Conservation (phyloP, 345 rosid species). For the Pistacia vera region DNA sequence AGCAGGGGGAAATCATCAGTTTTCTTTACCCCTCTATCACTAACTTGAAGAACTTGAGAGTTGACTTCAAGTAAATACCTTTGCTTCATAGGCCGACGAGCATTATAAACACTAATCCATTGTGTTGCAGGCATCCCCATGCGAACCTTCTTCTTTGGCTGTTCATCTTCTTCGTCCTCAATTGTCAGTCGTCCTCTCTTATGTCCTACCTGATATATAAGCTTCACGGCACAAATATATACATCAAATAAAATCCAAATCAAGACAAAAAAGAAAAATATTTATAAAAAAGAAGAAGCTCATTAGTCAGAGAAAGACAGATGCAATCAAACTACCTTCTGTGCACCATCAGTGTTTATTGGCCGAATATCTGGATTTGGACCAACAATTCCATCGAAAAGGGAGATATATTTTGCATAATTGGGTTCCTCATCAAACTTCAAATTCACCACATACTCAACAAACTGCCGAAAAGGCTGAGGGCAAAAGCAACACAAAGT, state of each 20-base stretch:
- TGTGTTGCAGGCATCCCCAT: constrained; percentile 99
- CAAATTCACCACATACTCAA: constrained; percentile 89
- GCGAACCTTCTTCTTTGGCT: constrained; percentile 89
- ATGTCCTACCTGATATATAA: constrained; percentile 90
- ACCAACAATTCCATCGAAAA: constrained; percentile 89
- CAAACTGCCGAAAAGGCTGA: constrained; percentile 82
- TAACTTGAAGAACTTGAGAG: constrained; percentile 14
- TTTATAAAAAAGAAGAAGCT: not conserved
- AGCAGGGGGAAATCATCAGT: constrained; percentile 18
- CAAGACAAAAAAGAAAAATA: not conserved
- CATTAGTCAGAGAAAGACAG: constrained; percentile 2
- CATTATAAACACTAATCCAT: constrained; percentile 96
- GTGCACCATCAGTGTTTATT: constrained; percentile 96
- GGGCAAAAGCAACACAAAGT: constrained; percentile 89
- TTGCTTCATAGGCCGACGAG: constrained; percentile 97
- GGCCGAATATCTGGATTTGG: constrained; percentile 96
- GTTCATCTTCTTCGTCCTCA: constrained; percentile 93
- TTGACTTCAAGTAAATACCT: constrained; percentile 45
- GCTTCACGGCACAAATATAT: constrained; percentile 52
- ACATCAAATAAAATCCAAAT: constrained; percentile 17
- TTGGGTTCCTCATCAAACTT: constrained; percentile 97
- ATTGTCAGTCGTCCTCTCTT: constrained; percentile 89
- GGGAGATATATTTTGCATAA: constrained; percentile 90
- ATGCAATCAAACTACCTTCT: constrained; percentile 56
- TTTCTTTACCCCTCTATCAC: constrained; percentile 1